Evolutionary conservation across 345 rosid genomes (phyloP), one percentile per base, ranked within the genome.

Genomic region (Pistacia integerrima): DNA sequence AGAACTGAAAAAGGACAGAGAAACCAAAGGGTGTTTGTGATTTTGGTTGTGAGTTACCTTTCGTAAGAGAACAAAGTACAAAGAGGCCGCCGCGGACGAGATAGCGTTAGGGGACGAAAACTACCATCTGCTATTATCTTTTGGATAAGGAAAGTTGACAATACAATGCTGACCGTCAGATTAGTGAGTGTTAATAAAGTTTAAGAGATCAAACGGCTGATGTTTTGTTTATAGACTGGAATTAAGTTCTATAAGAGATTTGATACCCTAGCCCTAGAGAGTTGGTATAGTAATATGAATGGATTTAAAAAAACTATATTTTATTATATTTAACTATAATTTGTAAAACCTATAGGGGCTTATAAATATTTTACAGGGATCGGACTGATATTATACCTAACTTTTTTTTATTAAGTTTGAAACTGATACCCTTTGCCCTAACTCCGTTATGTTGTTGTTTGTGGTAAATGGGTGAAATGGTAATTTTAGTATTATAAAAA

Each of bases 11-110:
- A 69, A 49, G n/a, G 7, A 46, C 44, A 11, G 38, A 16, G 13
- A 54, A 25, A 69, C 33, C 49, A 38, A 62, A 46, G n/a, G 48
- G 54, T 18, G 66, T 46, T 5, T 56, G 11, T 54, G 41, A 2
- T n/a, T 7, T 51, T 36, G 38, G 35, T 38, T 3, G 64, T 71
- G 20, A 33, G 52, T n/a, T 75, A 56, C 54, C 72, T 72, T 65
- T n/a, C 54, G 14, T 6, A 55, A 54, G 35, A 44, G 22, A 41
- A 61, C 16, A 35, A 75, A 44, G 22, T 28, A 61, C 16, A 35
- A 75, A 36, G 77, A 18, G 22, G 75, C 72, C 73, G 85, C 77
- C 75, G 59, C 59, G 72, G 69, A 78, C 79, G 46, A 62, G 64
- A 33, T 18, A 44, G 38, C 11, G 52, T n/a, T 60, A 35, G 61